Base-by-base conservation (phyloP, 73 alveolate genomes). In the Paramecium sonneborni region DNA sequence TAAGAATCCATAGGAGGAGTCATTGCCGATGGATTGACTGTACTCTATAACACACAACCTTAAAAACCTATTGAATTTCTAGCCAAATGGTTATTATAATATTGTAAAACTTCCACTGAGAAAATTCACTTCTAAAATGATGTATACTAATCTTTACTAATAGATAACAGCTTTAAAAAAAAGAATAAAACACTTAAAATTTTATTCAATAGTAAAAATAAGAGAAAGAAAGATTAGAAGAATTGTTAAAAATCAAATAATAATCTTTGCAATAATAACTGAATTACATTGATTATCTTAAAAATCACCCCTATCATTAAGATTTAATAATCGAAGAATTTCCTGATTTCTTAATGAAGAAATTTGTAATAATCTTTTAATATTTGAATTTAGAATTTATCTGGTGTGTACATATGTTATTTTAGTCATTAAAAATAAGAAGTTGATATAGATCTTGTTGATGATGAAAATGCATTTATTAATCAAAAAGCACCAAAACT, bases 31-130 rank as follows among this genome's bases (percentile, higher is more conserved):
- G 98, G 97, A 1, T 88, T 96, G 0, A 85, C 96, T 7, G 97
- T 92, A 57, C 93, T 94, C 5, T 96, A 92, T 88, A 58, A 69
- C 41, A 92, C 92, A 21, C 11, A 84, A 72, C 99, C 99, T 4
- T 70, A 85, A 7, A 92, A 95, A 18, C 99, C 97, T 30, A 93
- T 96, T 35, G 95, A 93, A 55, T 95, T 82, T 92, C 93, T 96
- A 23, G 99, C 98, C 34, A 95, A 95, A 57, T 96, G 95, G 96
- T 76, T 96, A 46, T 74, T 96, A 23, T 88, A 96, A 92, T 93
- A 93, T 88, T 85, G 96, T 9, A 76, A 82, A 30, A 85, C 95
- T 32, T 72, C 84, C 34, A 67, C 85, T 79, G 76, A 88, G 44
- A 39, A 79, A 79, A 21, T 6, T 30, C 41, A 79, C 15, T 79